phyloP scores from a whole-genome alignment of 257 asterid species.

The Przewalskia tangutica region DNA sequence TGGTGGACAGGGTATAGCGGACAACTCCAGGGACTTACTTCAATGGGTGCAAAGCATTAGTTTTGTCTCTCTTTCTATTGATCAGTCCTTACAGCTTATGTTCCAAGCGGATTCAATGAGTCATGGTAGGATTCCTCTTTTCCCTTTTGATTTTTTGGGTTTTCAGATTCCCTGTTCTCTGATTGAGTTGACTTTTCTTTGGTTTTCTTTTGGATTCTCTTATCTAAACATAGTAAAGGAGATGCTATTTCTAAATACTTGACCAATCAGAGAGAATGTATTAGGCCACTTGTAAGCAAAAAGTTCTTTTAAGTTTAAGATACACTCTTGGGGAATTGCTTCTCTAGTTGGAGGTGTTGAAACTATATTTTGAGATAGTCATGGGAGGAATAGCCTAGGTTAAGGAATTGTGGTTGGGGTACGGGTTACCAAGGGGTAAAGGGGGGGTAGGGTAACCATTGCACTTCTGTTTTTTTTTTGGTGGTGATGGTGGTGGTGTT shows the following conservation, averaged over 20 bases:
- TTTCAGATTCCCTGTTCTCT: constrained; percentile 5
- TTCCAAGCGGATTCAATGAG: constrained; percentile 68
- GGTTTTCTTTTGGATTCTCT: neutral
- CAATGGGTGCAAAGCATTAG: constrained; percentile 98
- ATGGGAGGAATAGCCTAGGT: neutral
- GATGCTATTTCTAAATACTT: neutral
- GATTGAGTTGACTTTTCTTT: neutral
- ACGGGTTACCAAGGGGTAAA: neutral
- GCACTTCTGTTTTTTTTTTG: neutral
- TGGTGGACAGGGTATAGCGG: constrained; percentile 61
- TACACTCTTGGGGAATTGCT: neutral
- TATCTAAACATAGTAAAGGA: neutral
- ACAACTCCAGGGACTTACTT: constrained; percentile 79
- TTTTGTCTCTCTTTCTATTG: constrained; percentile 78
- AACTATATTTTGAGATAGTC: neutral
- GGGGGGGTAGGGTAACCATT: neutral
- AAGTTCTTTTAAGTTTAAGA: neutral
- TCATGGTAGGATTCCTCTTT: constrained; percentile 42
- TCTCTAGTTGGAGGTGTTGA: neutral
- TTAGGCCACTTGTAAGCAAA: neutral
- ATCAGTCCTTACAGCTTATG: constrained; percentile 80
- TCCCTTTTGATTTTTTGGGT: neutral
- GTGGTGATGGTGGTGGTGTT: neutral
- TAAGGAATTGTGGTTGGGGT: neutral
- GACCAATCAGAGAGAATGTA: neutral